A percentile compares a stretch with the other conserved stretches of the same genome.
Evolutionary conservation across 108 stramenopile species (phyloP).

Genomic region (Skeletonema grethae): DNA sequence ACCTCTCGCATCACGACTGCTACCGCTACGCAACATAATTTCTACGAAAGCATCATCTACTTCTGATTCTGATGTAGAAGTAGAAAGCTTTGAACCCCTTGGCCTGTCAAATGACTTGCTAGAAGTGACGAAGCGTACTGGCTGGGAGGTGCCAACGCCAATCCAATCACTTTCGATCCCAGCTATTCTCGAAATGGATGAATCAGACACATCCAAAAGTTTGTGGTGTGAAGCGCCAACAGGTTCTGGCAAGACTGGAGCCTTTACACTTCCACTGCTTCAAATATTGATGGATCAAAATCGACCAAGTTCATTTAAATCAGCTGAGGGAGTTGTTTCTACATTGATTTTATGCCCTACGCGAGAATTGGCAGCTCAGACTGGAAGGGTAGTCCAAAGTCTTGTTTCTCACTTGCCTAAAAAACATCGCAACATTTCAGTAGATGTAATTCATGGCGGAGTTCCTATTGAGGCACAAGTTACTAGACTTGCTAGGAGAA

Average conservation of each 20-base stretch:
- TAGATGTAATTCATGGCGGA: slow-evolving; percentile 66
- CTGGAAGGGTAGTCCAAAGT: slow-evolving; percentile 55
- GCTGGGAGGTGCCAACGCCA: slow-evolving; percentile 68
- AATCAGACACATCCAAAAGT: slow-evolving; percentile 14
- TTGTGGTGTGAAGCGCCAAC: slow-evolving; percentile 79
- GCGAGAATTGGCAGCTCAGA: slow-evolving; percentile 93
- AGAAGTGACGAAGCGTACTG: slow-evolving; percentile 20
- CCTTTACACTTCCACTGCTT: slow-evolving; percentile 89
- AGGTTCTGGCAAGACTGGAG: slow-evolving; percentile 86
- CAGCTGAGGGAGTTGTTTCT: slow-evolving; percentile 29
- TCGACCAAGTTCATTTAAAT: slow-evolving; percentile 10
- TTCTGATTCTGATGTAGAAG: not conserved
- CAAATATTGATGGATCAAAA: slow-evolving; percentile 54
- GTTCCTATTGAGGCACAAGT: slow-evolving; percentile 66
- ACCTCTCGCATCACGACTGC: not conserved
- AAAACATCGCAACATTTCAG: slow-evolving; percentile 20
- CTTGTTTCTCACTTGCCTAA: slow-evolving; percentile 47
- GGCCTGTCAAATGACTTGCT: slow-evolving; percentile 34
- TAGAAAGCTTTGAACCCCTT: slow-evolving; percentile 14
- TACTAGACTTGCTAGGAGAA: slow-evolving; percentile 44
- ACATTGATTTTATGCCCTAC: slow-evolving; percentile 90
- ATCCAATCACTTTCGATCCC: slow-evolving; percentile 76
- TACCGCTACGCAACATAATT: not conserved
- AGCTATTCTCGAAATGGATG: slow-evolving; percentile 51
- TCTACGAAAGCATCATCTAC: not conserved